These are phyloP conservation scores for Pyrus hybrid DNA, from an alignment of 331 rosid species.

Conservation along the genomic window DNA sequence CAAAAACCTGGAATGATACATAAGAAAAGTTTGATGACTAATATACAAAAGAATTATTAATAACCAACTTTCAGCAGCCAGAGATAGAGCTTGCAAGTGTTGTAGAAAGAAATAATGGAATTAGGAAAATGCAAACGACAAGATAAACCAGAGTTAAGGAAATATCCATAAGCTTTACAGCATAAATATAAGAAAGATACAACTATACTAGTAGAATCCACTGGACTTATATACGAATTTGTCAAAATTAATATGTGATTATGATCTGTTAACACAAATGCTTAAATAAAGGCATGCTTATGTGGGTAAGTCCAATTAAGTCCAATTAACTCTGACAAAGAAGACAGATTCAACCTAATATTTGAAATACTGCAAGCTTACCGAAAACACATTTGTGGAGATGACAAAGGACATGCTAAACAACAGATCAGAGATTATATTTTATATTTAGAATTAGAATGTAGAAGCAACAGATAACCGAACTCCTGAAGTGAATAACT, in stretches of 20 bases:
- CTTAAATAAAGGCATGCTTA: neutral
- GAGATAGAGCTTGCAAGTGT: neutral
- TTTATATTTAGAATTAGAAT: neutral
- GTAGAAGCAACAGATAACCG: neutral
- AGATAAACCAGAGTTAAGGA: neutral
- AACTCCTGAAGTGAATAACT: neutral
- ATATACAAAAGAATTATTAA: neutral
- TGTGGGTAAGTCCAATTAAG: neutral
- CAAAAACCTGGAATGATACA: conserved; percentile 32
- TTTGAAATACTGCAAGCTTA: neutral
- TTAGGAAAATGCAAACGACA: neutral
- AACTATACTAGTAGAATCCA: neutral
- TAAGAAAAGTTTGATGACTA: neutral
- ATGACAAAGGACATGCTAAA: neutral
- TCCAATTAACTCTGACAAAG: neutral
- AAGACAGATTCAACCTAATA: neutral
- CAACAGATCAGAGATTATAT: neutral
- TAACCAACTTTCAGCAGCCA: neutral
- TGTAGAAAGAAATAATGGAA: neutral
- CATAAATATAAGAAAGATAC: neutral
- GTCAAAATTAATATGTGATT: too few relatives aligned
- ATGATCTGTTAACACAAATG: neutral
- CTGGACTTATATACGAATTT: too few relatives aligned
- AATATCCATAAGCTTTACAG: neutral
- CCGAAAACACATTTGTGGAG: neutral